Base-by-base conservation (phyloP, 2,329 filamentous ascomycete species). In the Aspergillus uvarum region DNA sequence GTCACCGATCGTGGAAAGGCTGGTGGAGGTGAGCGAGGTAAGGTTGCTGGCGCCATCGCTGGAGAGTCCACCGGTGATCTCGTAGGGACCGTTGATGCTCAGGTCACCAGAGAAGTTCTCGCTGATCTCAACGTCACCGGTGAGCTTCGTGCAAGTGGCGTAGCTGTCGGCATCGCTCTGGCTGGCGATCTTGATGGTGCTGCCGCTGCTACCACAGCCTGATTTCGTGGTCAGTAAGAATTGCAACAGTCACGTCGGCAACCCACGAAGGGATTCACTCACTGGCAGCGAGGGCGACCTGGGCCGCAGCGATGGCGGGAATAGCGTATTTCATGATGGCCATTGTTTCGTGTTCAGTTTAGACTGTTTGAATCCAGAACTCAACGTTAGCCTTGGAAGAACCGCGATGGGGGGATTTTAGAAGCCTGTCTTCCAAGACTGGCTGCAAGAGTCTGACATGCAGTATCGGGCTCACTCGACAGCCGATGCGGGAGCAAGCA, bases 101-200 rank as follows among this genome's bases (percentile, higher is more conserved):
- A 96, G 82, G 63, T 77, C 75, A 51, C 84, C 84, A 54, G 82
- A 77, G 44, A 87, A 82, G 54, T 75, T 73, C 42, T 81, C 80
- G 63, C 82, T 82, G 65, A 96, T 83, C 64, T 85, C 82, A 63
- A 96, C 81, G 74, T 85, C 83, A 70, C 89, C 92, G 54, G 84
- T 79, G 73, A 91, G 83, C 58, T 85, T 89, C n/a, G 78, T 74
- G 84, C 93, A 96, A 64, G 73, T 70, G 56, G 83, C 75, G 61
- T 94, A 79, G 59, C 85, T 87, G 72, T 90, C 83, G 68, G 85
- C 84, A 75, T 79, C 79, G 75, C 81, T 75, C 83, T 82, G 79
- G 92, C 82, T 67, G 85, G 87, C 61, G 75, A 80, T 77, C 78
- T 83, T 66, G 74, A 80, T 69, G 56, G 69, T 68, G 50, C 70